Percentiles rank a stretch among this genome's conserved stretches.
Evolutionary conservation across 306 rosid species (phyloP).

Genomic region (Hylodesmum podocarpum): DNA sequence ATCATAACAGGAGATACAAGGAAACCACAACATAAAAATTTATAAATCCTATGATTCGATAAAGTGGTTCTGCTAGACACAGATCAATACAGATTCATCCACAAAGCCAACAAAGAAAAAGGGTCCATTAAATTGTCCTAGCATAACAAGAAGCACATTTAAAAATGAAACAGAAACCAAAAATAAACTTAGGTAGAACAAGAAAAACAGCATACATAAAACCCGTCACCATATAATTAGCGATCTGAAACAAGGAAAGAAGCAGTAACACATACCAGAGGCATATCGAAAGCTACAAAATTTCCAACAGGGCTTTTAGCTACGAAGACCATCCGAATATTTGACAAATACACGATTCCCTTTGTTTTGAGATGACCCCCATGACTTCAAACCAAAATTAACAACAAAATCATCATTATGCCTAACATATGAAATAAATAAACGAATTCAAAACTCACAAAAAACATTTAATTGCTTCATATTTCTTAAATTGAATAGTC

Average conservation of each 20-base stretch:
- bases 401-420: constrained; percentile 12
- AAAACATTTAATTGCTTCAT: neutral
- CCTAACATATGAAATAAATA: neutral
- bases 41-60: neutral
- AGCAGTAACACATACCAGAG: constrained; percentile 65
- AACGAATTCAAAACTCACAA: neutral
- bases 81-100: neutral
- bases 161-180: neutral
- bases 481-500: neutral
- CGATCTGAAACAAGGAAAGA: neutral
- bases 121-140: neutral
- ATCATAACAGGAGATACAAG: neutral
- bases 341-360: constrained; percentile 86
- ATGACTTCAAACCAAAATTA: constrained; percentile 39
- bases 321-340: constrained; percentile 86
- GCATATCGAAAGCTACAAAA: constrained; percentile 87
- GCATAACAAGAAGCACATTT: neutral
- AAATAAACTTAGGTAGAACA: neutral
- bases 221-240: neutral
- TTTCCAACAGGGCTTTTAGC: constrained; percentile 59
- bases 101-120: neutral
- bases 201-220: neutral
- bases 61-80: neutral
- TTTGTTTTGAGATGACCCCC: constrained; percentile 78
- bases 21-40: neutral